phyloP scores from a whole-genome alignment of 805 yeast species.

The Tetrapisispora taiwanensis region DNA sequence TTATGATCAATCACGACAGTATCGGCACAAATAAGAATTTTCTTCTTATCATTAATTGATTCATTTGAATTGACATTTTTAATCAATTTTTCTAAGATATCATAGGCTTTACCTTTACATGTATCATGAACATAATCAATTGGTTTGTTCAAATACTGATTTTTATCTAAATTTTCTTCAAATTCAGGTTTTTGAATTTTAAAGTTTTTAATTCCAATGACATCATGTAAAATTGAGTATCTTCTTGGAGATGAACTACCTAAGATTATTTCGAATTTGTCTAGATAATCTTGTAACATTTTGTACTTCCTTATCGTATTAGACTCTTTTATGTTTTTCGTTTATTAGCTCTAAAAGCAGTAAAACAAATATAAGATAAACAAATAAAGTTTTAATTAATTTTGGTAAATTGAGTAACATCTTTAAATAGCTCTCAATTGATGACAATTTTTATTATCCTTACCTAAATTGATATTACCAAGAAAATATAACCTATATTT shows the following conservation, averaged over 20 bases:
- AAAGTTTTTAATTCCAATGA: slow-evolving; percentile 38
- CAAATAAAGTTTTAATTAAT: too few relatives aligned
- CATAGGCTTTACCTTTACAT: slow-evolving; percentile 53
- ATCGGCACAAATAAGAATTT: slow-evolving; percentile 57
- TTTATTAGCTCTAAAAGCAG: too few relatives aligned
- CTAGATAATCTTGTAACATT: not conserved
- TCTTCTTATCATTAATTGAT: slow-evolving; percentile 11
- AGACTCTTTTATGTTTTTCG: too few relatives aligned
- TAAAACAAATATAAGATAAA: too few relatives aligned
- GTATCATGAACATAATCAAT: slow-evolving; percentile 57
- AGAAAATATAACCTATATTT: too few relatives aligned
- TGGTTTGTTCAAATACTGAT: slow-evolving; percentile 13
- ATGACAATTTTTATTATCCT: too few relatives aligned
- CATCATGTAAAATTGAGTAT: slow-evolving; percentile 51
- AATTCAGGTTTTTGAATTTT: slow-evolving; percentile 54
- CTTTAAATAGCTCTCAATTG: too few relatives aligned
- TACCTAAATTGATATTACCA: too few relatives aligned
- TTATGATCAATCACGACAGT: slow-evolving; percentile 55
- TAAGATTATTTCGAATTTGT: slow-evolving; percentile 37
- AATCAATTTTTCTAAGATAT: slow-evolving; percentile 41
- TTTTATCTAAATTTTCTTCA: slow-evolving; percentile 64
- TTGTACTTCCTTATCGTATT: too few relatives aligned
- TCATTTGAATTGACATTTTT: not conserved
- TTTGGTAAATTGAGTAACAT: too few relatives aligned
- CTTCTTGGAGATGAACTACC: slow-evolving; percentile 86